Percentiles rank a stretch among this genome's conserved stretches.
phyloP scores from a whole-genome alignment of 805 yeast genomes.

The Clavispora asparagi region DNA sequence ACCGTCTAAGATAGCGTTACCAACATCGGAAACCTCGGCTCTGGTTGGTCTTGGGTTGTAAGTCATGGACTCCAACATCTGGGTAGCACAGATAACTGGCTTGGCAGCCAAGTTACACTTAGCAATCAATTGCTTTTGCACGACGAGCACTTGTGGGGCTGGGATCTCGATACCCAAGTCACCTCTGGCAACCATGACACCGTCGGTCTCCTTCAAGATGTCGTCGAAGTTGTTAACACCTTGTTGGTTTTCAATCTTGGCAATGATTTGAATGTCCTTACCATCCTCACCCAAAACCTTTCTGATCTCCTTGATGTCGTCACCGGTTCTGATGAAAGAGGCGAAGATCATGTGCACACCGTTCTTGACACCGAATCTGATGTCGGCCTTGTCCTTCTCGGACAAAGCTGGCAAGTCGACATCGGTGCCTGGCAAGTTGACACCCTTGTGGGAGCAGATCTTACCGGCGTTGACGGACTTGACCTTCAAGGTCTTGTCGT shows the following conservation, averaged over 20 bases:
- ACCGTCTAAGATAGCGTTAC: conserved; percentile 98
- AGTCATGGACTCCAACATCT: conserved; percentile 99
- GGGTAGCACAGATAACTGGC: conserved; percentile 99
- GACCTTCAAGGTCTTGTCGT: conserved; percentile 78
- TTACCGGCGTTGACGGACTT: conserved; percentile 90
- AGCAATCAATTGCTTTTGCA: conserved; percentile 98
- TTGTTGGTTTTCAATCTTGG: conserved; percentile 98
- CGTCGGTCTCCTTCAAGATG: conserved; percentile 90
- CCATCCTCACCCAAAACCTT: conserved; percentile 96
- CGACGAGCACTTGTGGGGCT: conserved; percentile 97
- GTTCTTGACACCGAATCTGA: conserved; percentile 94
- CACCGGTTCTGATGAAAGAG: conserved; percentile 92
- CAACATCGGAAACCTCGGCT: conserved; percentile 99
- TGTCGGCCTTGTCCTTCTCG: conserved; percentile 92
- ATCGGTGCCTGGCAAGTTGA: conserved; percentile 97
- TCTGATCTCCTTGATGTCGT: conserved; percentile 87
- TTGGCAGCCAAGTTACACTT: conserved; percentile 99
- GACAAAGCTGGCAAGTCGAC: conserved; percentile 97
- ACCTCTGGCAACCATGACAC: conserved; percentile 99
- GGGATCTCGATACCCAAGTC: conserved; percentile 99
- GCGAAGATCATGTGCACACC: conserved; percentile 98
- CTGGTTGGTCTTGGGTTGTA: conserved; percentile 99
- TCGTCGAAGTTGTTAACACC: conserved; percentile 99
- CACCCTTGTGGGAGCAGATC: conserved; percentile 97
- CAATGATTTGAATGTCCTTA: conserved; percentile 90